Conservation (phyloP, 2,329 filamentous ascomycete species). For the Monosporascus sp. region DNA sequence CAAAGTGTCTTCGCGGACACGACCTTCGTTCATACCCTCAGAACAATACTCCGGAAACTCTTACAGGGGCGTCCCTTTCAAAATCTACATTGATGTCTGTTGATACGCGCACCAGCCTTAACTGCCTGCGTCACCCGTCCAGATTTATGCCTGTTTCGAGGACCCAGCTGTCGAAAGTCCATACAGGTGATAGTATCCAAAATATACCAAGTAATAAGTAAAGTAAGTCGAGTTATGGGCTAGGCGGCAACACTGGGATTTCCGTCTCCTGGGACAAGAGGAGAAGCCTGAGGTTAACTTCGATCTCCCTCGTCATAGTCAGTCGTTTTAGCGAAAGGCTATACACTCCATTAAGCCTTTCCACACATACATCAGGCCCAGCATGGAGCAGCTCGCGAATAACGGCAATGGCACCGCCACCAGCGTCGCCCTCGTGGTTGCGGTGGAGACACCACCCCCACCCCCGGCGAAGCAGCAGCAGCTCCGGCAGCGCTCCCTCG, state of each 20-base stretch:
- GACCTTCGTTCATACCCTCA: conserved; percentile 1
- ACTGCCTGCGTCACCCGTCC: conserved; percentile 50
- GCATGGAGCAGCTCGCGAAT: conserved; percentile 36
- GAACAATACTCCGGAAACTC: conserved; percentile 8
- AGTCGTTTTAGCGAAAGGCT: no score
- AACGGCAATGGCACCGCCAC: conserved; percentile 18
- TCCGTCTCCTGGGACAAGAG: no score
- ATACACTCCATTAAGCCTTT: no score
- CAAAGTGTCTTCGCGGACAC: conserved; percentile 7
- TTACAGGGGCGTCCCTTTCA: conserved; percentile 18
- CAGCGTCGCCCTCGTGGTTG: neutral
- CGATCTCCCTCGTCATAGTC: no score
- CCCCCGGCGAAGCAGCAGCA: conserved; percentile 16
- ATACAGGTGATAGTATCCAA: conserved; percentile 52
- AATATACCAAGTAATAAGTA: conserved; percentile 42
- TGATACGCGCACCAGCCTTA: conserved; percentile 50
- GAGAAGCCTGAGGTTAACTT: no score
- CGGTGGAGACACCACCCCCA: neutral
- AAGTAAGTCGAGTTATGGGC: conserved; percentile 18
- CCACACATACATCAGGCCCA: conserved; percentile 17
- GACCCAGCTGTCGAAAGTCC: conserved; percentile 47
- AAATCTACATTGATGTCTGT: conserved; percentile 53
- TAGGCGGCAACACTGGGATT: neutral
- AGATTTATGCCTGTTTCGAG: conserved; percentile 54
- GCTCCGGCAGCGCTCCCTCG: conserved; percentile 34